Base-by-base conservation (phyloP, 163 green algal genomes). In the Prototheca wickerhamii region DNA sequence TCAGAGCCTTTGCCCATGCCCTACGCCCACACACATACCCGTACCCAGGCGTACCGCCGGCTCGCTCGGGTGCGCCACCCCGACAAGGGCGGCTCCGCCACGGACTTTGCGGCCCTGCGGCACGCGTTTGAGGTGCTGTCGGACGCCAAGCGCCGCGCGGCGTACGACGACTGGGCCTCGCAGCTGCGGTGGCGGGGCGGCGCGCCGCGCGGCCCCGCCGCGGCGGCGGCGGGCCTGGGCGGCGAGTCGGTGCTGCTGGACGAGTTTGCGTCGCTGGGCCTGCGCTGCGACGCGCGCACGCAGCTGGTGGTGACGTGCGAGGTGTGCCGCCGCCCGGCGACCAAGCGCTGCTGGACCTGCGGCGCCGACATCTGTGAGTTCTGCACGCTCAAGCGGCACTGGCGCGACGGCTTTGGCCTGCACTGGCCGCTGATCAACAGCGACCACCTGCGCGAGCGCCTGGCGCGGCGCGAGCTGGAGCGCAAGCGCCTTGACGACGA, bases 251-350 rank as follows among this genome's bases (percentile, higher is more conserved):
- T 80, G 5, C 63, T 94, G 44, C 65, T 94, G 33, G 82, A 89
- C 52, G 79, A 87, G 50, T 82, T 93, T 61, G 79, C 81, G 12
- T 31, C 32, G 4, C 52, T 82, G 30, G 80, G 73, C 2, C 49
- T 91, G 33, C 53, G 70, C 25, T 85, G 82, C 46, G 68, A 90
- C 49, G 68, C 84, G 1, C 34, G n/a, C 28, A 85, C 72, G 12
- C 87, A 94, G 81, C 78, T 95, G 71, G 88, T 94, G 33, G 81
- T 93, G 5, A 85, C 80, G 1, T 95, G 88, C 60, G 88, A 94
- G 68, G 75, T 91, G 29, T 94, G 87, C 69, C 35, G 80, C 18
- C 70, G 89, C 8, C 89, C 89, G 1, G 82, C 88, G 30, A 95
- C 80, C 23, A 87, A 86, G 58, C 61, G 85, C 61, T 96, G 89